These are phyloP conservation scores for barrel medic (Medicago truncatula) DNA, from an alignment of 306 rosid species.

Conservation along the genomic window DNA sequence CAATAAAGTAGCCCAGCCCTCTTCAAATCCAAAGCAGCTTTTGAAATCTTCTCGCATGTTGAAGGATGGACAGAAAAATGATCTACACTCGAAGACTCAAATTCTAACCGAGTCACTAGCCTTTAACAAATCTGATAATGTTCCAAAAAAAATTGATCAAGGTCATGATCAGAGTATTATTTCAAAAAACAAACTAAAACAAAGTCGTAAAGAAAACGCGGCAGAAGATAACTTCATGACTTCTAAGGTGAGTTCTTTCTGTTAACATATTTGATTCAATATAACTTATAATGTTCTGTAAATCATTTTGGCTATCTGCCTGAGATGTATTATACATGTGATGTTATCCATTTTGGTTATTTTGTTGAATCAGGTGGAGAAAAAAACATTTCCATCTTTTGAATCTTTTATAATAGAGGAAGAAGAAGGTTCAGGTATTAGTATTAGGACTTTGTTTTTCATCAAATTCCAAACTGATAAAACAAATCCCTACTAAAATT, in stretches of 20 bases:
- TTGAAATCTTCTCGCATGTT: conserved; percentile 38
- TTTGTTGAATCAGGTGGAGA: conserved; percentile 55
- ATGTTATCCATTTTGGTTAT: conserved; percentile 20
- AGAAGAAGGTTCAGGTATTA: conserved; percentile 85
- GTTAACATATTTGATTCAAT: not conserved
- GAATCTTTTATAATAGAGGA: conserved; percentile 58
- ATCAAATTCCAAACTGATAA: not conserved
- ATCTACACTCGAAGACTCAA: conserved; percentile 32
- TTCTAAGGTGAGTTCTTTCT: conserved; percentile 47
- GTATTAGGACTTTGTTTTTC: conserved; percentile 27
- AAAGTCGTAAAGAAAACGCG: conserved; percentile 38
- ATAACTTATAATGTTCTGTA: not conserved
- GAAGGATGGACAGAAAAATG: conserved; percentile 45
- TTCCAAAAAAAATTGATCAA: conserved; percentile 29
- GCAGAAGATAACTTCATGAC: conserved; percentile 37
- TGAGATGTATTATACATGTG: not conserved
- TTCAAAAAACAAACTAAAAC: conserved; percentile 47
- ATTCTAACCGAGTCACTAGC: conserved; percentile 45
- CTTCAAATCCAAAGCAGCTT: conserved; percentile 43
- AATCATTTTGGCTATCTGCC: conserved; percentile 6
- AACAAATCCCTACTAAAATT: conserved; percentile 13
- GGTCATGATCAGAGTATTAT: conserved; percentile 38
- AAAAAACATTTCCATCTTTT: conserved; percentile 61
- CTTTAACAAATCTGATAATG: conserved; percentile 32
- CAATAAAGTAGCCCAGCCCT: conserved; percentile 23